phyloP scores from a whole-genome alignment of 2,329 filamentous ascomycete genomes.

The Pezicula neosporulosa region DNA sequence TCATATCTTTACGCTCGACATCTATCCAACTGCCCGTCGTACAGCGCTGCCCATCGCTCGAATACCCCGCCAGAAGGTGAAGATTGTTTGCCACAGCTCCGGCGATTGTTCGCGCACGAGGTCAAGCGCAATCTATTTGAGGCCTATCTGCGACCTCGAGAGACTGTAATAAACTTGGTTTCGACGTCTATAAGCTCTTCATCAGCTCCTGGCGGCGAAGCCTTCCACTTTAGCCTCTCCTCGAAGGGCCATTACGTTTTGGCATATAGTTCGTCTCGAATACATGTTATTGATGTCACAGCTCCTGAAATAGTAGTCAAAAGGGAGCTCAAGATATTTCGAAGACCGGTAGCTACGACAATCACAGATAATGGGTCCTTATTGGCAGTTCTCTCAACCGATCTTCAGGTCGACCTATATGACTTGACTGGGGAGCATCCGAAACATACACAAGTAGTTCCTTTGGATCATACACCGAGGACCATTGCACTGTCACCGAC shows the following conservation, averaged over 20 bases:
- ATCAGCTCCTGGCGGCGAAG: constrained; percentile 76
- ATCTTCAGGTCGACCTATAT: constrained; percentile 86
- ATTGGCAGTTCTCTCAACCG: constrained; percentile 75
- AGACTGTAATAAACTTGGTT: constrained; percentile 74
- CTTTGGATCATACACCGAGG: constrained; percentile 73
- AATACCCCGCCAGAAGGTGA: constrained; percentile 35
- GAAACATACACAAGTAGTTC: constrained; percentile 68
- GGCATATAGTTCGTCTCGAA: constrained; percentile 80
- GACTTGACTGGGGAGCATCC: constrained; percentile 62
- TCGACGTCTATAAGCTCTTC: constrained; percentile 83
- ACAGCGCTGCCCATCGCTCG: constrained; percentile 43
- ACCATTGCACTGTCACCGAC: constrained; percentile 79
- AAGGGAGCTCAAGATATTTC: constrained; percentile 75
- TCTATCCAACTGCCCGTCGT: constrained; percentile 58
- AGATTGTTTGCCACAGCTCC: constrained; percentile 53
- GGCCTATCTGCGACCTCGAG: constrained; percentile 66
- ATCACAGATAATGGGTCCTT: constrained; percentile 75
- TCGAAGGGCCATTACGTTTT: constrained; percentile 71
- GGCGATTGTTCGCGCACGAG: constrained; percentile 64
- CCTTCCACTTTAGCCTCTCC: constrained; percentile 80
- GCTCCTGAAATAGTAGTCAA: constrained; percentile 58
- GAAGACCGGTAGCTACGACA: constrained; percentile 72
- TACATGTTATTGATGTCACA: constrained; percentile 72
- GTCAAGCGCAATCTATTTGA: constrained; percentile 76
- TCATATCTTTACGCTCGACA: constrained; percentile 61